Conservation (phyloP, 345 rosid species). For the Gossypioides kirkii region DNA sequence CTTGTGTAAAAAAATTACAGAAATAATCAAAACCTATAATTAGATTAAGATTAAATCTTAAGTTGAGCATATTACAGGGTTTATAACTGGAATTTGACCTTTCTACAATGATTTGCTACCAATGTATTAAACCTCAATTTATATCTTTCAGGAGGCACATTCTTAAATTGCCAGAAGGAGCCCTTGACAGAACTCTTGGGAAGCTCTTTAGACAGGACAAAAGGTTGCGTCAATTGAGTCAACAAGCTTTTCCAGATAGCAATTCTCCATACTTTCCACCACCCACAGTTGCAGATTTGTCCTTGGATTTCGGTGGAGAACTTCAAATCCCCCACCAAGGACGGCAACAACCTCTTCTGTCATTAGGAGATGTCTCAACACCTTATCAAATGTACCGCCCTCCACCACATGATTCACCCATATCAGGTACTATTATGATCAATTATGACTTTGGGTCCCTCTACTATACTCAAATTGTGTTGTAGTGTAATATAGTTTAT, state of each 20-base stretch:
- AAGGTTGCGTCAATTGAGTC: neutral
- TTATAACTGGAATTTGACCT: neutral
- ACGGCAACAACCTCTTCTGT: neutral
- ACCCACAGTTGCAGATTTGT: neutral
- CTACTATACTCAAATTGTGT: neutral
- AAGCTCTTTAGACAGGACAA: conserved; percentile 13
- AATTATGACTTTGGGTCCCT: neutral
- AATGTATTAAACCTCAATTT: no score
- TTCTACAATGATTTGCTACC: neutral
- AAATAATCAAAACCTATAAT: no score
- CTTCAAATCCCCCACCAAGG: neutral
- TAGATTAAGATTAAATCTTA: no score
- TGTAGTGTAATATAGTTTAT: neutral
- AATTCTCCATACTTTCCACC: neutral
- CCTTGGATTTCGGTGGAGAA: neutral
- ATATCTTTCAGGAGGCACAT: conserved; percentile 14
- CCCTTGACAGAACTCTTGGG: conserved; percentile 13
- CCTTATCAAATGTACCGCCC: neutral
- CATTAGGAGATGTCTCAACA: neutral
- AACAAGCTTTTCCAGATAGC: conserved; percentile 9
- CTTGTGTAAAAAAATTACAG: no score
- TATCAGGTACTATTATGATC: neutral
- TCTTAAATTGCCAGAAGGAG: conserved; percentile 11
- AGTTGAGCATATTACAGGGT: no score
- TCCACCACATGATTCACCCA: neutral